Percentiles rank a stretch among this genome's conserved stretches.
Conservation (phyloP, 1,284 basidiomycete genomes). For the Pisolithus thermaeus region DNA sequence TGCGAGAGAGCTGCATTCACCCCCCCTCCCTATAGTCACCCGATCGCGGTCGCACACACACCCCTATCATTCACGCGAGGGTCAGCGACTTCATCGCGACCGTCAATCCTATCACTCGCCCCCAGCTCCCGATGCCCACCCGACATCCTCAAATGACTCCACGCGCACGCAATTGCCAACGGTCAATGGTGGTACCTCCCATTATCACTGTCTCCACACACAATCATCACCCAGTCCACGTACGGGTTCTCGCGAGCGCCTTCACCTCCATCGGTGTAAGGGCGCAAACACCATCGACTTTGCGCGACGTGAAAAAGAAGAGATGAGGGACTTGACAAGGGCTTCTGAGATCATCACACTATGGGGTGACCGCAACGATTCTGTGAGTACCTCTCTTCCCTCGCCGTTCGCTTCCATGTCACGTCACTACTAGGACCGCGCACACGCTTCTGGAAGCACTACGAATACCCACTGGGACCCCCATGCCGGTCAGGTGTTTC, state of each 20-base stretch:
- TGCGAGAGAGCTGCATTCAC: slow-evolving; percentile 28
- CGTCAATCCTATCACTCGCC: neutral
- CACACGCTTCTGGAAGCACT: slow-evolving; percentile 26
- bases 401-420: neutral
- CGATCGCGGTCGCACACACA: neutral
- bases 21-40: slow-evolving; percentile 58
- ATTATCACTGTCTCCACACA: neutral
- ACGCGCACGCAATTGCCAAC: neutral
- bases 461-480: slow-evolving; percentile 48
- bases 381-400: slow-evolving; percentile 7
- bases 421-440: slow-evolving; percentile 17
- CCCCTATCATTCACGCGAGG: neutral
- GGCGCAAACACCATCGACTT: slow-evolving; percentile 62
- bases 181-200: neutral
- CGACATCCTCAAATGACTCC: neutral
- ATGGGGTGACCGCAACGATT: slow-evolving; percentile 15
- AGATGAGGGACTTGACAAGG: slow-evolving; percentile 84
- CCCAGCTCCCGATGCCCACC: neutral
- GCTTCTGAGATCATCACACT: slow-evolving; percentile 73
- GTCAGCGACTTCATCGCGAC: neutral
- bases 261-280: slow-evolving; percentile 26
- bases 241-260: slow-evolving; percentile 2
- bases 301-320: slow-evolving; percentile 75
- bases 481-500: slow-evolving; percentile 56
- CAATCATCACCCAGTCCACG: neutral